Evolutionary conservation across 345 rosid genomes (phyloP).

Genomic region (Eutrema japonicum): DNA sequence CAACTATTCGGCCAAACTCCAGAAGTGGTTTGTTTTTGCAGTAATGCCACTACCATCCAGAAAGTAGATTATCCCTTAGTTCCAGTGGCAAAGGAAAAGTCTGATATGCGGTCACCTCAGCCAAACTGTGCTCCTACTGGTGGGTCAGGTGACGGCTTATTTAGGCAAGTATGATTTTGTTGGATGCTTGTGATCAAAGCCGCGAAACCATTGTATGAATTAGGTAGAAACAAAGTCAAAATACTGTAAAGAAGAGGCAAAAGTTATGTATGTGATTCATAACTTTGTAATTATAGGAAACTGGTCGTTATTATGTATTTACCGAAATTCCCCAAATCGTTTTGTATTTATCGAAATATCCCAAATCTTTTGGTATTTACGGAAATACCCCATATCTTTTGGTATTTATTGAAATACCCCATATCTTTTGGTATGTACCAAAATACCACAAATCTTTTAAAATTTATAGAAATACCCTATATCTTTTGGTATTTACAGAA

Average conservation of each 20-base stretch:
- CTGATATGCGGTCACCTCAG: conserved; percentile 24
- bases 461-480: too few species aligned
- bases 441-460: too few species aligned
- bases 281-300: not conserved
- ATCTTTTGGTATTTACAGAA: too few species aligned
- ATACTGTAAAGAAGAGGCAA: conserved; percentile 35
- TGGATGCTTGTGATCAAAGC: conserved; percentile 22
- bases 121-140: conserved; percentile 44
- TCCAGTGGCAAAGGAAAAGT: conserved; percentile 21
- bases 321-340: too few species aligned
- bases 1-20: conserved; percentile 43
- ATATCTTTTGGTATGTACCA: too few species aligned
- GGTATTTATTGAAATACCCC: too few species aligned
- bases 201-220: not conserved
- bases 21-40: conserved; percentile 32
- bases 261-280: conserved; percentile 21
- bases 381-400: too few species aligned
- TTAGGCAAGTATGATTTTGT: conserved; percentile 34
- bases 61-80: conserved; percentile 39
- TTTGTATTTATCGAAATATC: too few species aligned
- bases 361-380: too few species aligned
- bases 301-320: not conserved
- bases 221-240: conserved; percentile 20
- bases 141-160: conserved; percentile 39
- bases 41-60: conserved; percentile 47